Base-by-base conservation (phyloP, 371 early-diverging fungal species). In the Vairimorpha necatrix region DNA sequence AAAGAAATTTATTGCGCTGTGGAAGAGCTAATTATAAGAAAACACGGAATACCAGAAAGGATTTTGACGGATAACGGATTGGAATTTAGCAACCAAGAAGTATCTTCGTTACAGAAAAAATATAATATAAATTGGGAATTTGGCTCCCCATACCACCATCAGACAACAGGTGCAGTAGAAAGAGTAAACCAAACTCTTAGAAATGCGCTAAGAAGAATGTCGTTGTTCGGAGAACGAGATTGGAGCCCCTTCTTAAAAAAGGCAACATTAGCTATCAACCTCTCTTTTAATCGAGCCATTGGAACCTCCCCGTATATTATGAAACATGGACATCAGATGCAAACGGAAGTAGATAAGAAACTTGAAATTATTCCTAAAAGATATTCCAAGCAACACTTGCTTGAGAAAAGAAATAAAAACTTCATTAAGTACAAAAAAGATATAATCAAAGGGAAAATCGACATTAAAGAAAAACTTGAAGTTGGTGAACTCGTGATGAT, bases 21-120 rank as follows among this genome's bases (percentile, higher is more conserved):
- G 11, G 9, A 42, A 6, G 34, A 71, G 47, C 3, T n/a, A 18
- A 7, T 76, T 7, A 28, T 76, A 32, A 14, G 32, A 1, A 60
- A n/a, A 38, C 50, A 62, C 24, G 85, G 87, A 0, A 11, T 18
- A 13, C 86, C 83, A 0, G 36, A 54, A 0, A 67, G 78, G 65
- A 68, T 87, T 0, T n/a, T 86, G 13, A 61, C 81, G 3, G 86
- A 87, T 53, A 24, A 74, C 3, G 86, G 85, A 28, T 42, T 79
- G 1, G 82, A 83, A 46, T 86, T 86, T 38, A 69, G 20, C 13
- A 70, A 69, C 47, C 30, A 50, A 22, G 6, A 46, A 28, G 47
- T 46, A 7, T 30, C 16, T 1, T 2, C 4, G 18, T 2, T 56
- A 1, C 16, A n/a, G 7, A 28, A 76, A 18, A 53, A 14, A 16